Conservation (phyloP, 2,329 filamentous ascomycete species). For the Corinectria fuckeliana region DNA sequence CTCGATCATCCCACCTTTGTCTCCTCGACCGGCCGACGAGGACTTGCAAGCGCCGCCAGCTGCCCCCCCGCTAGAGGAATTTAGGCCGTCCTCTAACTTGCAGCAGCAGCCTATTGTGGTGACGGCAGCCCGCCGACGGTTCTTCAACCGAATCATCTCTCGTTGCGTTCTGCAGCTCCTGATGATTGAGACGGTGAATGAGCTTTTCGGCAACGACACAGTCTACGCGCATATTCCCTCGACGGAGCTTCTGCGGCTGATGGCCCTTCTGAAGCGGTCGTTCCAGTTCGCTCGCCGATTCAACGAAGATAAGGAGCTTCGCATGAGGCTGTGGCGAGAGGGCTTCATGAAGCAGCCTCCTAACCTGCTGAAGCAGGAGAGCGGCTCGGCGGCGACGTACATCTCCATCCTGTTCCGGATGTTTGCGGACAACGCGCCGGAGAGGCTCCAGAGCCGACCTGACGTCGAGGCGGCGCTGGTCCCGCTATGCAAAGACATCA, state of each 20-base stretch:
- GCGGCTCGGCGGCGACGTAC: conserved; percentile 90
- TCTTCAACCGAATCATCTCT: conserved; percentile 99
- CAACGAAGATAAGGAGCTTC: conserved; percentile 95
- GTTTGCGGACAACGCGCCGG: conserved; percentile 89
- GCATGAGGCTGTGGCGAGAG: conserved; percentile 93
- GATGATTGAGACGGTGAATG: conserved; percentile 99
- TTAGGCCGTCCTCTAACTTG: conserved; percentile 75
- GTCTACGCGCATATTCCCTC: conserved; percentile 96
- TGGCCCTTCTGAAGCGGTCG: conserved; percentile 92
- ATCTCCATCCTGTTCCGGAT: conserved; percentile 95
- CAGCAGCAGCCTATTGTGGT: conserved; percentile 92
- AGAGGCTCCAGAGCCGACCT: conserved; percentile 77
- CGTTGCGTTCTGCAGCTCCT: conserved; percentile 96
- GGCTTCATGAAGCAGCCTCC: conserved; percentile 99
- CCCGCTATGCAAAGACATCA: conserved; percentile 93
- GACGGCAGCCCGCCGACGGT: conserved; percentile 87
- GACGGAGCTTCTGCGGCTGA: conserved; percentile 84
- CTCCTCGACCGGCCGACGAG: conserved; percentile 43
- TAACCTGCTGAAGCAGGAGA: conserved; percentile 97
- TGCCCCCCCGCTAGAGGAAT: conserved; percentile 75
- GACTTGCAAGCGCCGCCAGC: conserved; percentile 42
- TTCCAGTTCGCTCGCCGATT: conserved; percentile 97
- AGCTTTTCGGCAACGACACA: conserved; percentile 95
- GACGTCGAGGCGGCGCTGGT: conserved; percentile 93
- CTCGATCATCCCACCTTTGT: conserved; percentile 38